Base-by-base conservation (phyloP, 805 yeast genomes). In the Priceomyces carsonii region DNA sequence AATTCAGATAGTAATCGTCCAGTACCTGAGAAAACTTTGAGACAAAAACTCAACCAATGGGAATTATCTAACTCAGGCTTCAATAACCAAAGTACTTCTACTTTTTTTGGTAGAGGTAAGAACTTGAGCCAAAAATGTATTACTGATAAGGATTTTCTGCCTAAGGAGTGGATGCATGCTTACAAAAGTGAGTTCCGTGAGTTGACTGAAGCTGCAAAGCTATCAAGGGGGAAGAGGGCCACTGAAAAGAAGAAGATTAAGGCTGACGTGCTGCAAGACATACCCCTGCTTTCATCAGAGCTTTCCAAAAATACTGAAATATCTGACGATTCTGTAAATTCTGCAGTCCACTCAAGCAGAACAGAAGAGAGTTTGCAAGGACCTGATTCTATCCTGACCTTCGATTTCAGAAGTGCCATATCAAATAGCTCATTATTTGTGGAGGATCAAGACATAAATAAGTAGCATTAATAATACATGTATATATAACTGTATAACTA, bases 1-100 rank as follows among this genome's bases (percentile, higher is more conserved):
- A 88, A 88, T 50, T 71, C 80, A 27, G 96, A 88, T 51, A 74
- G 89, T 5, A 63, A 74, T 22, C 69, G 66, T 19, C 96, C 95
- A 0, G 75, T 75, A 3, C 59, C 76, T 17, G 80, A 78, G 15
- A 60, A 65, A 24, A 73, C 75, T 4, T 56, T 90, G 32, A 65
- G 76, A 31, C 76, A 71, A 35, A 73, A 73, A 33, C 65, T 90
- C 24, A 55, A 61, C 15, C 77, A 79, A 48, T 85, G 95, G 95
- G 96, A 88, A 50, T 43, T 55, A 54, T 53, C 61, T 16, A 69
- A 59, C 50, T 69, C 45, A 61, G 60, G 59, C 23, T 56, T 64
- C 41, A 46, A 43, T 42, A 36, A 42, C 39, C 32, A 3, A 8
- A 29, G 36, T n/a, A 44, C 48, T 9, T 43, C 63, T 17, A 53